These are phyloP conservation scores for Solanum lycopersicoides DNA, from an alignment of 257 asterid genomes.

Conservation along the genomic window DNA sequence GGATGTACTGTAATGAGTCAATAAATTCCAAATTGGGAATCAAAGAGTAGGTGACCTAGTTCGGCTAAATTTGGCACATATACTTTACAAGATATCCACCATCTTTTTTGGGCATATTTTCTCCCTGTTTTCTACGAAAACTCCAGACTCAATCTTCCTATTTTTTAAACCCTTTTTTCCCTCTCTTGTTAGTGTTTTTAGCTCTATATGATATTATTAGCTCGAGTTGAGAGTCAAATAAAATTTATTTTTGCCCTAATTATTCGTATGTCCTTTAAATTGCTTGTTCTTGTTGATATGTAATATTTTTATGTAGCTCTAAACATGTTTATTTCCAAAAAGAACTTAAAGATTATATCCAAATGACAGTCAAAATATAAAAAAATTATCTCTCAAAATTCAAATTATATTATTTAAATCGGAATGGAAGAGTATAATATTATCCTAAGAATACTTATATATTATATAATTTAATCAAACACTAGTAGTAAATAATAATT, in stretches of 20 bases:
- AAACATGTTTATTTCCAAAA: background rate
- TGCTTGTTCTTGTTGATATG: too few relatives aligned
- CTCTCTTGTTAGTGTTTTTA: background rate
- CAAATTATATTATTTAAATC: too few relatives aligned
- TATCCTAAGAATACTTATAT: too few relatives aligned
- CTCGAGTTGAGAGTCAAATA: too few relatives aligned
- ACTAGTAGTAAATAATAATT: background rate
- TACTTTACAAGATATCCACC: background rate
- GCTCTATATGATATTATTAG: too few relatives aligned
- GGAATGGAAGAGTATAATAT: too few relatives aligned
- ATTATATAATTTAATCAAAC: background rate
- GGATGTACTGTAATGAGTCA: background rate
- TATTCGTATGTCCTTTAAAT: background rate
- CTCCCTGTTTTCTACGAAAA: background rate
- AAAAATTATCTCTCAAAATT: background rate
- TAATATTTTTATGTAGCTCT: too few relatives aligned
- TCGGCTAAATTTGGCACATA: conserved; percentile 11
- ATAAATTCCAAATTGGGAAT: background rate
- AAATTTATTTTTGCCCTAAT: background rate
- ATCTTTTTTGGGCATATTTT: background rate
- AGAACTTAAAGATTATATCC: background rate
- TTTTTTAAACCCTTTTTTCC: background rate
- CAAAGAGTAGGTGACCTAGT: background rate
- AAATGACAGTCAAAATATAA: too few relatives aligned
- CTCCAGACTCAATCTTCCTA: background rate